These are phyloP conservation scores for Triangularia setosa DNA, from an alignment of 2,329 filamentous ascomycete genomes.

Conservation along the genomic window DNA sequence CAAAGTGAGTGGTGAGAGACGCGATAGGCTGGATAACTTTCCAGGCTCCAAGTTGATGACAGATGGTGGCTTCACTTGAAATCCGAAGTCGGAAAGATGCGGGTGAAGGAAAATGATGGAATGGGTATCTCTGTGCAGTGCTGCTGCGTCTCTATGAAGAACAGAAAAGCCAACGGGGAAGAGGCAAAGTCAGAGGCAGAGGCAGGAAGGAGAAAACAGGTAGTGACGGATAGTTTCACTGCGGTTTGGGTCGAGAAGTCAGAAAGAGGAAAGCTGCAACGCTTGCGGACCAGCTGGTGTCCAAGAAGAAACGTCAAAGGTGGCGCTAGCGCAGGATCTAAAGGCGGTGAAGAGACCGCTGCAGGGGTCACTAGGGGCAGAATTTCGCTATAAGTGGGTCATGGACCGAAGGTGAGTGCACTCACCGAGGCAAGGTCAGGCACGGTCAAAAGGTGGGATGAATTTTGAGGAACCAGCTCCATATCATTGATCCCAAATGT, in stretches of 20 bases:
- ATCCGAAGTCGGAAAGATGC: constrained; percentile 12
- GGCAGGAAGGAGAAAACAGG: neutral
- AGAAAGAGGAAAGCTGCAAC: neutral
- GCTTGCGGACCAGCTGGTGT: neutral
- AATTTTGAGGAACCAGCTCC: constrained; percentile 4
- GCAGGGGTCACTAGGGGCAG: constrained; percentile 1
- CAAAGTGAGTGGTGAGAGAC: neutral
- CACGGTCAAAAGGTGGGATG: constrained; percentile 1
- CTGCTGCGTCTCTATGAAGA: neutral
- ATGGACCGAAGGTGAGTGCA: neutral
- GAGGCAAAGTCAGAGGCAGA: neutral
- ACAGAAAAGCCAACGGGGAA: neutral
- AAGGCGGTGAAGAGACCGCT: constrained; percentile 6
- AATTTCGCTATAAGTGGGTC: neutral
- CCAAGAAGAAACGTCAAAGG: neutral
- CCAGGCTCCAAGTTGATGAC: constrained; percentile 5
- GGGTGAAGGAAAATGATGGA: neutral
- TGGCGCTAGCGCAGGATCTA: neutral
- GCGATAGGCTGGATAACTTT: constrained; percentile 14
- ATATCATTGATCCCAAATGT: neutral
- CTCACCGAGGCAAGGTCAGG: neutral
- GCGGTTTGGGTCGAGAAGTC: neutral
- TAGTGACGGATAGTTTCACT: neutral
- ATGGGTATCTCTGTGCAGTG: neutral
- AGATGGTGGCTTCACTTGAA: constrained; percentile 23